Base-by-base conservation (phyloP, 1,284 basidiomycete species). In the Boletus sp. region DNA sequence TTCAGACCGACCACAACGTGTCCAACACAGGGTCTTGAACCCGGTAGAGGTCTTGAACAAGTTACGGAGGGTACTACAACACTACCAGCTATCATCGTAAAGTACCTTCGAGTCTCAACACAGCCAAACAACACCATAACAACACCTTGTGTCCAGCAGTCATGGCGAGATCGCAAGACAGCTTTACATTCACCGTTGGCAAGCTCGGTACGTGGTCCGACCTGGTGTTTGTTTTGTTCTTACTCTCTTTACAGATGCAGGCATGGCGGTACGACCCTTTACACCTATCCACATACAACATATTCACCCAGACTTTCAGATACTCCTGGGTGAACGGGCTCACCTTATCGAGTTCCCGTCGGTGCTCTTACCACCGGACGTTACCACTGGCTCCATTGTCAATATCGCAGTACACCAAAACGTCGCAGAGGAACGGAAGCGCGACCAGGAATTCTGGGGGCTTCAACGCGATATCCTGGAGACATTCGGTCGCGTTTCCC, bases 291-390 rank as follows among this genome's bases (percentile, higher is more conserved):
- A 13, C 28, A 31, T 23, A 23, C 27, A 30, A 23, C n/a, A 31
- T 47, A 64, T 28, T 46, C 57, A 64, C 23, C 23, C 43, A 19
- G 14, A 46, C 28, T 16, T 31, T 54, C 73, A 94, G 92, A 96
- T 96, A 66, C 84, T 97, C 13, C 85, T 97, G 7, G 94, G 94
- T 10, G 93, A 95, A 73, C 86, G 94, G 49, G 94, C 94, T 8
- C 95, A 97, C 72, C 82, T 97, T 38, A 96, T 98, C 71, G 95
- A 98, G 76, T 98, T 98, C 74, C 95, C 95, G 1, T 97, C 95
- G 0, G 82, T 98, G 30, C 83, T 98, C 2, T 80, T 98, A 16
- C 95, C 95, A 4, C 91, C 94, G 0, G 95, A 94, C 21, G 89
- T 93, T 2, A 88, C 91, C 6, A 87, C 95, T 0, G 95, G 95